phyloP scores from a whole-genome alignment of 805 yeast genomes.

The Candida arabinofermentans region DNA sequence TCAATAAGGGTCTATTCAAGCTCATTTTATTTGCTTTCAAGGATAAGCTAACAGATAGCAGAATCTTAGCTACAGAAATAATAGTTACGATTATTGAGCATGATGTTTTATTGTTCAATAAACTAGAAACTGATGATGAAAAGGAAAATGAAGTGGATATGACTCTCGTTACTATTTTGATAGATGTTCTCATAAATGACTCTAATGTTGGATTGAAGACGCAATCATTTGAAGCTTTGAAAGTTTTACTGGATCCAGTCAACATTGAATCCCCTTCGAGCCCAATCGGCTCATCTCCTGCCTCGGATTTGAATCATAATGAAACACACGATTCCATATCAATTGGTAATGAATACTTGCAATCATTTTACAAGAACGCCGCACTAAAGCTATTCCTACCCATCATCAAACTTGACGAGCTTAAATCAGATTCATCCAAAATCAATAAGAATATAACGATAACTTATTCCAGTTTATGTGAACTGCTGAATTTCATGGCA shows the following conservation, averaged over 20 bases:
- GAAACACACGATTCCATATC: constrained; percentile 7
- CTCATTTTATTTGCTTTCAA: constrained; percentile 70
- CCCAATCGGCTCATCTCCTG: constrained; percentile 13
- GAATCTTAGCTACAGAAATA: constrained; percentile 75
- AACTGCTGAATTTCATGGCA: constrained; percentile 63
- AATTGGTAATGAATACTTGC: constrained; percentile 38
- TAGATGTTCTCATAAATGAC: constrained; percentile 59
- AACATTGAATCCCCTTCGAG: constrained; percentile 12
- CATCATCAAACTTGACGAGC: constrained; percentile 13
- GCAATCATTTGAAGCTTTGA: constrained; percentile 81
- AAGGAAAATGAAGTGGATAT: constrained; percentile 34
- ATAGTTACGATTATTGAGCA: constrained; percentile 80
- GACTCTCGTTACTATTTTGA: constrained; percentile 44
- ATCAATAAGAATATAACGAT: constrained; percentile 10
- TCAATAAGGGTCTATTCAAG: constrained; percentile 64
- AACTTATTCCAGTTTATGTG: constrained; percentile 47
- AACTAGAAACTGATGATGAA: constrained; percentile 12
- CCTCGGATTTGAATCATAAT: constrained; percentile 6
- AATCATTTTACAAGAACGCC: constrained; percentile 54
- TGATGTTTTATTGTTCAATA: constrained; percentile 61
- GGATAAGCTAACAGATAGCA: constrained; percentile 42
- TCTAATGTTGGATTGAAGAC: constrained; percentile 67
- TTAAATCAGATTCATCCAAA: not conserved
- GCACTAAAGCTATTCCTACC: constrained; percentile 28
- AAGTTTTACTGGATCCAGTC: constrained; percentile 62